phyloP scores from a whole-genome alignment of 78 protist genomes.

The Pigoraptor vietnamica region DNA sequence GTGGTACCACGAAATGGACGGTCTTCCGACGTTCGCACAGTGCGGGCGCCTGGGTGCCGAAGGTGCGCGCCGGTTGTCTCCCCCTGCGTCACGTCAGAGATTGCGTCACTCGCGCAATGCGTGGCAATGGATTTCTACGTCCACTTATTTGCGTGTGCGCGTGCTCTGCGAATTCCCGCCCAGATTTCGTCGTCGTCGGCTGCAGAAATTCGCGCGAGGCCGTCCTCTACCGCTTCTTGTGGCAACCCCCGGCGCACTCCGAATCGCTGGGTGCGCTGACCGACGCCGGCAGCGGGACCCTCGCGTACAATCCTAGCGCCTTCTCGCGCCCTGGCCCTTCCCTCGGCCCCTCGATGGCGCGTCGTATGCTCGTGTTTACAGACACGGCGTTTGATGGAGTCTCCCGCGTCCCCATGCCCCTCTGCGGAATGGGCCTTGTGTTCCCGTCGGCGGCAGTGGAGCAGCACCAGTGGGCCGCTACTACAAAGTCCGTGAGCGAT shows the following conservation, averaged over 20 bases:
- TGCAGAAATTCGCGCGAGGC: neutral
- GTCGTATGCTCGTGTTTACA: neutral
- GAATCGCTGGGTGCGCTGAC: neutral
- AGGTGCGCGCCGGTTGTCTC: neutral
- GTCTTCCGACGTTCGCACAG: neutral
- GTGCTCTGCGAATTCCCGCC: neutral
- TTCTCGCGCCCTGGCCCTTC: neutral
- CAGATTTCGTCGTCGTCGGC: neutral
- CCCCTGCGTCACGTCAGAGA: no score
- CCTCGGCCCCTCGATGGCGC: neutral
- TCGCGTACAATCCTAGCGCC: neutral
- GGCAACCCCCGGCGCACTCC: neutral
- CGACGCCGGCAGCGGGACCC: neutral
- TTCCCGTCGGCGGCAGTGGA: neutral
- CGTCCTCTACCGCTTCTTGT: neutral
- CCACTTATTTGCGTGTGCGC: no score
- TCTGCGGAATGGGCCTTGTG: neutral
- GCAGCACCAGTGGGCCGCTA: neutral
- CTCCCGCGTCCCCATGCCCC: neutral
- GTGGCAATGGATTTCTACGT: no score
- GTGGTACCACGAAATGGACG: neutral
- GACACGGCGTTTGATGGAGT: neutral
- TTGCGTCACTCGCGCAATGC: no score
- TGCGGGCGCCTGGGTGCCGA: neutral
- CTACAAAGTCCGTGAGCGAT: neutral